A percentile compares a stretch with the other conserved stretches of the same genome.
These are phyloP conservation scores for Ceratobasidium sp. DNA, from an alignment of 1,284 basidiomycete genomes.

Conservation along the genomic window DNA sequence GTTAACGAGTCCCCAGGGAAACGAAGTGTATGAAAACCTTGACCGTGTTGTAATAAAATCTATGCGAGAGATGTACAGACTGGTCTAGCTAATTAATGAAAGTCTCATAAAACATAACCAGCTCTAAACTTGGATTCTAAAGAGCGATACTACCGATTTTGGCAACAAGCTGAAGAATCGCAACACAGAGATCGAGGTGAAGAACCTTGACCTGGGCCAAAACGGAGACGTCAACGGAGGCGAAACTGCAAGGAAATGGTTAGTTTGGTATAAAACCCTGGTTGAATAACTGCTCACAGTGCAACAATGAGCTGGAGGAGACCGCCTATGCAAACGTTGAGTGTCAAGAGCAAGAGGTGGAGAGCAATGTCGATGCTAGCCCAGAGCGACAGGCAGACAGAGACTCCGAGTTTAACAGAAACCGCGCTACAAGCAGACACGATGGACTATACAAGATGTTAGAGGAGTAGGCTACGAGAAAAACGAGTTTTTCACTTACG, in stretches of 20 bases:
- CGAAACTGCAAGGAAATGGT: background rate
- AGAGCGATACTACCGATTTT: background rate
- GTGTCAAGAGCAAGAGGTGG: constrained; percentile 1
- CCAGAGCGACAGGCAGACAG: background rate
- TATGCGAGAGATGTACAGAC: too few species aligned
- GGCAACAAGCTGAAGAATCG: background rate
- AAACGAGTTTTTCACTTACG: background rate
- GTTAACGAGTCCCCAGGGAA: too few species aligned
- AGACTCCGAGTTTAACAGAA: background rate
- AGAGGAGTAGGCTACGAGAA: background rate
- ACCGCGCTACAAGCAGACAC: background rate
- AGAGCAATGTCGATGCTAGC: constrained; percentile 10
- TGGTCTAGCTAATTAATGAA: too few species aligned
- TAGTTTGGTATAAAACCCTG: background rate
- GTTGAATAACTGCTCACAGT: background rate
- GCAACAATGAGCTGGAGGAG: background rate
- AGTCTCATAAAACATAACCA: too few species aligned
- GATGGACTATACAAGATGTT: background rate
- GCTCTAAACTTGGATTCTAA: too few species aligned
- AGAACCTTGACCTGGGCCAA: background rate
- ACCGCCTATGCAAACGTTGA: constrained; percentile 22
- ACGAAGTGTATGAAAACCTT: too few species aligned
- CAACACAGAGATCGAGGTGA: background rate
- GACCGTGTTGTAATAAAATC: too few species aligned
- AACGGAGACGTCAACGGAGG: background rate